Conservation (phyloP, 1,139 yeast species). For the Debaryomycetaceae sp. region DNA sequence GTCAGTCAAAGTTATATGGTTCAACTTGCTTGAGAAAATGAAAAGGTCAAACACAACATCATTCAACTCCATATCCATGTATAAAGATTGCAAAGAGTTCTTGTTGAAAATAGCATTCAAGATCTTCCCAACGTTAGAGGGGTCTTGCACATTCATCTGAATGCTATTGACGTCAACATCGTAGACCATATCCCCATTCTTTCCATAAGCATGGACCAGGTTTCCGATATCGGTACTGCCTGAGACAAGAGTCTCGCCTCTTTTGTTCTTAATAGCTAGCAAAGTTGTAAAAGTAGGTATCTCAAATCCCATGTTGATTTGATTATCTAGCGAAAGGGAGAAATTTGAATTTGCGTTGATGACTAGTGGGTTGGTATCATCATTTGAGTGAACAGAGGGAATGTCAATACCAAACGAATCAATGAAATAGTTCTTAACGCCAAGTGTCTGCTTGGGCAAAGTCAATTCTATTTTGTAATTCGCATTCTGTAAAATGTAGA, state of each 20-base stretch:
- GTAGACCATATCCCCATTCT: conserved; percentile 7
- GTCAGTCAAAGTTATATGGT: background rate
- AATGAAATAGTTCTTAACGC: conserved; percentile 2
- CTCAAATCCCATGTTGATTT: conserved; percentile 11
- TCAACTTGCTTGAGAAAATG: conserved; percentile 16
- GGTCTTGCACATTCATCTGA: conserved; percentile 13
- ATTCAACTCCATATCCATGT: conserved; percentile 13
- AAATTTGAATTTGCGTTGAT: conserved; percentile 11
- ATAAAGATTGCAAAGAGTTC: conserved; percentile 6
- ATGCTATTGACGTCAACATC: conserved; percentile 9
- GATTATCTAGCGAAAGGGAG: conserved; percentile 9
- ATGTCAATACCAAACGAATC: conserved; percentile 10
- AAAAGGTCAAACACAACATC: conserved; percentile 20
- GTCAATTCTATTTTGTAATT: conserved; percentile 8
- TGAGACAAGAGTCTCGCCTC: conserved; percentile 7
- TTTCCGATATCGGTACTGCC: conserved; percentile 13
- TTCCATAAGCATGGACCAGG: conserved; percentile 7
- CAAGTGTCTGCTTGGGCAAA: conserved; percentile 3
- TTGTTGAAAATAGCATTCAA: conserved; percentile 12
- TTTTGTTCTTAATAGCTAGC: conserved; percentile 9
- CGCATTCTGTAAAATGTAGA: conserved; percentile 14
- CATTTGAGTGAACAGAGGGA: background rate
- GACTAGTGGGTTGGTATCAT: conserved; percentile 2
- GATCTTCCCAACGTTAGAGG: conserved; percentile 13
- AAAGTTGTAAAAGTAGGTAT: conserved; percentile 14